These are phyloP conservation scores for Enterocytospora artemiae DNA, from an alignment of 371 early-diverging fungal genomes.

Conservation along the genomic window DNA sequence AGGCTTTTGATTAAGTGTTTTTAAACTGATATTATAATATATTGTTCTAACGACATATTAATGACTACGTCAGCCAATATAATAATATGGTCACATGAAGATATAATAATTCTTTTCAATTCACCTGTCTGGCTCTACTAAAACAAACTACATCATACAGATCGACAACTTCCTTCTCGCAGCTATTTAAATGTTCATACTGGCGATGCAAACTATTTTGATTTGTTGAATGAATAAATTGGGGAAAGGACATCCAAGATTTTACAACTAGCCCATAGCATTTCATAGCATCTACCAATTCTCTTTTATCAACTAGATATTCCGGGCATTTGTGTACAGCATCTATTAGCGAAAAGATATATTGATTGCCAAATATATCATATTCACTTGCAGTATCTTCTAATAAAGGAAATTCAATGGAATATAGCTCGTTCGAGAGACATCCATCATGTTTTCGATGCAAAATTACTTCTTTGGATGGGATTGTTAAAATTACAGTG, in stretches of 20 bases:
- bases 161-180: conserved; percentile 52
- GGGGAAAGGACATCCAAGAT: conserved; percentile 38
- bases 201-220: conserved; percentile 21
- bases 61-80: too few species aligned
- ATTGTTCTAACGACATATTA: too few species aligned
- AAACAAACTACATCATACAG: conserved; percentile 50
- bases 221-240: conserved; percentile 33
- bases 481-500: conserved; percentile 78
- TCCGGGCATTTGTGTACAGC: conserved; percentile 92
- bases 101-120: conserved; percentile 2
- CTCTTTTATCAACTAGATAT: conserved; percentile 63
- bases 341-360: conserved; percentile 81
- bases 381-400: background rate
- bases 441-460: conserved; percentile 60
- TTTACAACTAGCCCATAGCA: conserved; percentile 29
- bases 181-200: conserved; percentile 14
- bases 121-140: conserved; percentile 26
- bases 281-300: conserved; percentile 21
- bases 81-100: too few species aligned
- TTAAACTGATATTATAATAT: too few species aligned
- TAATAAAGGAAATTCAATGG: conserved; percentile 17
- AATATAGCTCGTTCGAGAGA: conserved; percentile 27
- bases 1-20: too few species aligned
- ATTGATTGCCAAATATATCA: conserved; percentile 64
- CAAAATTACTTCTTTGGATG: conserved; percentile 72